Evolutionary conservation across 1,284 basidiomycete genomes (phyloP), one percentile per base, ranked within the genome.

Genomic region (Cystobasidium slooffiae): DNA sequence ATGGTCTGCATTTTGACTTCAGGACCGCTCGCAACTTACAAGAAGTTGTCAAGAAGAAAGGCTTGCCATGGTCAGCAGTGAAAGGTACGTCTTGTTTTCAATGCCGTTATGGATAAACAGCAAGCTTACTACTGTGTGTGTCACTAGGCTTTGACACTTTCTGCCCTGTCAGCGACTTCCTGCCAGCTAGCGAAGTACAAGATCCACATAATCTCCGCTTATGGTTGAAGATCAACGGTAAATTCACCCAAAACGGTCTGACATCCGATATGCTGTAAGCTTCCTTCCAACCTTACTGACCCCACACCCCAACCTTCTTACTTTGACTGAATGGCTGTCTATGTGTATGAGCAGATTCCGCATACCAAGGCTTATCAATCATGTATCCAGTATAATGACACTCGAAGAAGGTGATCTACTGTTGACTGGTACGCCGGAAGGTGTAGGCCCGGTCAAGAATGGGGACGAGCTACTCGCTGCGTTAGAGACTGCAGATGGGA

Each of bases 11-110:
- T 73, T 76, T 58, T 70, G 75, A 64, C 75, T 46, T 97, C 82
- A 90, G 98, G 90, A 98, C 95, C 0, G 95, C 92, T 0, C 88
- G 96, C 37, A 98, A 98, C 84, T 84, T 98, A 81, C 96, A 99
- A 84, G 93, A 97, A 73, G 88, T 89, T 65, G 92, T 92, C 65
- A 97, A 97, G 85, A 91, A 90, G 80, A 90, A 90, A 76, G 94
- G 96, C 22, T 86, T 98, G 31, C 96, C 96, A 0, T 99, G 96
- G 96, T 90, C 91, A 20, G 87, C 94, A 6, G 92, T 90, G 1
- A 95, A 96, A 83, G 93, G 83, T 10, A n/a, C n/a, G n/a, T n/a
- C n/a, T n/a, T n/a, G n/a, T n/a, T n/a, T n/a, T n/a, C n/a, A n/a
- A n/a, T n/a, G n/a, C n/a, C n/a, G n/a, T n/a, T n/a, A n/a, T n/a